These are phyloP conservation scores for Populus euphratica DNA, from an alignment of 345 rosid genomes.

Conservation along the genomic window DNA sequence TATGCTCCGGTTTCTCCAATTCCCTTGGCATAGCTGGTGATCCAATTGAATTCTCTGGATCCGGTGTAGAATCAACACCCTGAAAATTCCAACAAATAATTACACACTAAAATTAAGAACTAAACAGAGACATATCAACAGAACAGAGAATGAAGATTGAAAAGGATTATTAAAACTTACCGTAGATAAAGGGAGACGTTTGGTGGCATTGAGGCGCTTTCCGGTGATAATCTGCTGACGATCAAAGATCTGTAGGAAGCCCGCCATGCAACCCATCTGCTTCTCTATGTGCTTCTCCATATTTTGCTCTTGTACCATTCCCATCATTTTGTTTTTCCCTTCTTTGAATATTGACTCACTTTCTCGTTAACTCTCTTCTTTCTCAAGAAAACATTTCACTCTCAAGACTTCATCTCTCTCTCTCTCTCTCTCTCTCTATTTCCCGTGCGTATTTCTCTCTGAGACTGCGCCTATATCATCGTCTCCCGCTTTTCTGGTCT, in stretches of 20 bases:
- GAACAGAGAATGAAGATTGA: neutral
- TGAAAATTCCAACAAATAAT: slow-evolving; percentile 12
- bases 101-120: neutral
- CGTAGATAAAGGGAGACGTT: slow-evolving; percentile 53
- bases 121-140: neutral
- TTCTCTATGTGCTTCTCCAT: slow-evolving; percentile 62
- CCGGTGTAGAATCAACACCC: slow-evolving; percentile 34
- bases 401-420: slow-evolving; percentile 23
- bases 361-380: neutral
- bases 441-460: slow-evolving; percentile 1
- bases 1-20: slow-evolving; percentile 27
- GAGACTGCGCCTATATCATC: slow-evolving; percentile 27
- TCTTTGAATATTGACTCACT: neutral
- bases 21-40: slow-evolving; percentile 38
- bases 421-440: neutral
- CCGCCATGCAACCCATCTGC: slow-evolving; percentile 95
- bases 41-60: slow-evolving; percentile 25
- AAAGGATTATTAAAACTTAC: slow-evolving; percentile 10
- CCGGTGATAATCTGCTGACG: slow-evolving; percentile 66
- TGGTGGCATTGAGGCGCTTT: slow-evolving; percentile 54
- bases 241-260: slow-evolving; percentile 92
- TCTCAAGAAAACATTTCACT: slow-evolving; percentile 6
- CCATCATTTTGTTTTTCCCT: slow-evolving; percentile 30
- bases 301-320: slow-evolving; percentile 46
- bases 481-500: slow-evolving; percentile 78